Percentiles rank a stretch among this genome's conserved stretches.
phyloP scores from a whole-genome alignment of 2,329 filamentous ascomycete species.

The Coniochaeta prunicola region DNA sequence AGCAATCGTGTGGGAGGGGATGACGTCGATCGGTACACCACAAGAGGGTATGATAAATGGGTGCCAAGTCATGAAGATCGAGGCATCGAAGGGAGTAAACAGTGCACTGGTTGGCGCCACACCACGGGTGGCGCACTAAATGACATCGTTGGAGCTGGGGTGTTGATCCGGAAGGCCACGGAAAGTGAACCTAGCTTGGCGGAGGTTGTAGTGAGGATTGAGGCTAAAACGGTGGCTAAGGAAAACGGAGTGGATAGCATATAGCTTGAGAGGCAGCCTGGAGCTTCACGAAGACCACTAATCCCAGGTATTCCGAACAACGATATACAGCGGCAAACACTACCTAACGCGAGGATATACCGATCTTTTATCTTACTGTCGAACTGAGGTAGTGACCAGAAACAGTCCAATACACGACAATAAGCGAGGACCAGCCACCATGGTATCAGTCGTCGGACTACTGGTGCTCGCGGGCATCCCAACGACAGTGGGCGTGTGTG shows the following conservation, averaged over 20 bases:
- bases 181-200: neutral
- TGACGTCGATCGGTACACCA: constrained; percentile 1
- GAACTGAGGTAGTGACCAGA: neutral
- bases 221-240: neutral
- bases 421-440: neutral
- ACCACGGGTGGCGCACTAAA: neutral
- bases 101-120: neutral
- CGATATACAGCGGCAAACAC: neutral
- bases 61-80: neutral
- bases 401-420: neutral
- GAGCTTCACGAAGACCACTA: neutral
- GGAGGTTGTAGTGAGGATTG: neutral
- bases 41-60: neutral
- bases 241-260: neutral
- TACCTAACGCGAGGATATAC: neutral
- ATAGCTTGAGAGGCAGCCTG: neutral
- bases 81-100: neutral
- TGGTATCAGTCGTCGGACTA: constrained; percentile 37
- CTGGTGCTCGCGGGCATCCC: constrained; percentile 44
- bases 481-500: constrained; percentile 46
- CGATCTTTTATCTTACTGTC: neutral
- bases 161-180: neutral
- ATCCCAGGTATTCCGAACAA: neutral
- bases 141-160: neutral
- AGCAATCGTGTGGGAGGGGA: neutral